phyloP scores from a whole-genome alignment of 345 rosid genomes.

The Geranium rotundifolium region DNA sequence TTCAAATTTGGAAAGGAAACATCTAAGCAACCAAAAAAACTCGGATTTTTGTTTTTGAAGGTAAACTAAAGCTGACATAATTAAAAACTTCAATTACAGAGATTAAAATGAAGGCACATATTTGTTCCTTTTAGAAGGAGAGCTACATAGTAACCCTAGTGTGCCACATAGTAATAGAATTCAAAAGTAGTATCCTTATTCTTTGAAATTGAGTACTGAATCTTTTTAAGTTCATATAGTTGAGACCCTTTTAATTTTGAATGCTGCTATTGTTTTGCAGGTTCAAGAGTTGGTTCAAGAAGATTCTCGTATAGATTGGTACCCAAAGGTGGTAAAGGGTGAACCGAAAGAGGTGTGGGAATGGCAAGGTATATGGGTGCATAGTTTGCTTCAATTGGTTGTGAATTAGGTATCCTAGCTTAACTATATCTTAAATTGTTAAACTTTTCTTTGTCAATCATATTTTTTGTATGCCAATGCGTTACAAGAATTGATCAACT shows the following conservation, averaged over 20 bases:
- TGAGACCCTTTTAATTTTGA: background rate
- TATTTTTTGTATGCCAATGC: no score
- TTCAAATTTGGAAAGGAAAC: no score
- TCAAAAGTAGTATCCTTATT: no score
- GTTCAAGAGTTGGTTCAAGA: constrained; percentile 79
- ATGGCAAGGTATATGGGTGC: constrained; percentile 66
- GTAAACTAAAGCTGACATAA: background rate
- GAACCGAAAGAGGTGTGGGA: constrained; percentile 94
- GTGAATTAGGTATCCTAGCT: background rate
- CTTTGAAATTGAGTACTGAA: background rate
- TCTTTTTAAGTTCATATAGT: background rate
- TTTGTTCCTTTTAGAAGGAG: background rate
- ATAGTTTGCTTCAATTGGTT: background rate
- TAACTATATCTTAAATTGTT: background rate
- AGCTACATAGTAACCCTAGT: no score
- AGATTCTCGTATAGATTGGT: constrained; percentile 79
- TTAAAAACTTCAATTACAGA: no score
- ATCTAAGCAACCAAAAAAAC: background rate
- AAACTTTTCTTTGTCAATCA: background rate
- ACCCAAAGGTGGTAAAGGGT: constrained; percentile 73
- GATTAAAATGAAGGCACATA: background rate
- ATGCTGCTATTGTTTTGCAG: constrained; percentile 25
- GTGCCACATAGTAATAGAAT: no score
- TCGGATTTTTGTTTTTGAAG: background rate
- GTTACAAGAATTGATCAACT: no score